Percentiles rank a stretch among this genome's conserved stretches.
Conservation (phyloP, 2,329 filamentous ascomycete genomes). For the Fusarium duplospermum region DNA sequence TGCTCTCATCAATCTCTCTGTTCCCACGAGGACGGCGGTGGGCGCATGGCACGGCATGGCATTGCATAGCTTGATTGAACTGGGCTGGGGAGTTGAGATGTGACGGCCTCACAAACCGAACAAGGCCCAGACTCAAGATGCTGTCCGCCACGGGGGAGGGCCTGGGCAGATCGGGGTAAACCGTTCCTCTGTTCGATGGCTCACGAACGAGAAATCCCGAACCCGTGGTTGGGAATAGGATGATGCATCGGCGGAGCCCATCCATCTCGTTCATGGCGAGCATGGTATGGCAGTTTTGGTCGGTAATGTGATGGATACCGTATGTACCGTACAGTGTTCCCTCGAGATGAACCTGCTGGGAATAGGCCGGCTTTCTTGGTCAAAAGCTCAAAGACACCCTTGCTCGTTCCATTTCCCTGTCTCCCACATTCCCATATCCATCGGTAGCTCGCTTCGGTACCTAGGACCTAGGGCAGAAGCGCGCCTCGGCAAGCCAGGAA, state of each 20-base stretch:
- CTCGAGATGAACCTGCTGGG: not conserved
- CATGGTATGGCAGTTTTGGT: not conserved
- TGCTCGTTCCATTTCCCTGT: conserved; percentile 37
- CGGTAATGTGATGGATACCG: not conserved
- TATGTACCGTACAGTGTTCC: not conserved
- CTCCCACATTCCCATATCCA: conserved; percentile 40
- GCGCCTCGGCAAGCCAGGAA: conserved; percentile 21
- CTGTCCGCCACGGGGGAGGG: not conserved
- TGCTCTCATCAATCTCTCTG: not conserved
- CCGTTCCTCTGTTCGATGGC: conserved; percentile 8
- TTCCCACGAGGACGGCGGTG: conserved; percentile 10
- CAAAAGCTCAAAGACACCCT: conserved; percentile 18
- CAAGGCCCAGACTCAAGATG: conserved; percentile 6
- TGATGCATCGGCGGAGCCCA: not conserved
- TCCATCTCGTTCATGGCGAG: not conserved
- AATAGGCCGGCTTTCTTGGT: conserved; percentile 11
- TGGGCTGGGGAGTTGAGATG: conserved; percentile 26
- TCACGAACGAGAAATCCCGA: conserved; percentile 24
- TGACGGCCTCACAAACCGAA: conserved; percentile 12
- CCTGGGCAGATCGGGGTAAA: conserved; percentile 20
- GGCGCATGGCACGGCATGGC: conserved; percentile 18
- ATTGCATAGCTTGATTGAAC: conserved; percentile 13
- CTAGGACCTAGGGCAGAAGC: conserved; percentile 22
- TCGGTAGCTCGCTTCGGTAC: conserved; percentile 31
- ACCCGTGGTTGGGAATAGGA: conserved; percentile 11